Base-by-base conservation (phyloP, 202 grass and related monocot genomes). In the Musa balbisiana region DNA sequence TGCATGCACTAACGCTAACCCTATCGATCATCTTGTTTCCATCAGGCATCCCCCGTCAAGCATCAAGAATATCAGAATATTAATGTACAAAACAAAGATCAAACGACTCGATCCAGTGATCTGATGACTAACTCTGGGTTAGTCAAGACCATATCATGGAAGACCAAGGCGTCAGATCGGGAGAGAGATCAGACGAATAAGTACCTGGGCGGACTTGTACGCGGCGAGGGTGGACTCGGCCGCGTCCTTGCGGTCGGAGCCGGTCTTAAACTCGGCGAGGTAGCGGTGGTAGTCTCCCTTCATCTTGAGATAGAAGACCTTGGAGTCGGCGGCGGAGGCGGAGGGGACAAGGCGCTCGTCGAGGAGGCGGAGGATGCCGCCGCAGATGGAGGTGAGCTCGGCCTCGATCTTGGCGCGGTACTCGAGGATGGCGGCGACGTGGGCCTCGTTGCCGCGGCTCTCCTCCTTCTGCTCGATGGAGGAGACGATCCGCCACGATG, bases 291-390 rank as follows among this genome's bases (percentile, higher is more conserved):
- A 97, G 75, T 97, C 93, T 4, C 93, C 93, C 86, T 92, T 97
- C 93, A 97, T 97, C 93, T 97, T 97, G 64, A 97, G 91, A 80
- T 97, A 97, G 82, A 97, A 97, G 21, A 97, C 88, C 84, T 85
- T 97, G 53, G 90, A 89, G 51, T 97, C 93, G 9, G 22, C 3
- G 21, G 62, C 9, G n/a, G 62, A 65, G 20, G 62, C 21, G 9
- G 20, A 64, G 8, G 62, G 62, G 4, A 64, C 62, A 3, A 64
- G 62, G 21, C 21, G 20, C 62, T 64, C 62, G 5, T 64, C 62
- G 21, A 64, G 50, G 69, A 52, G 10, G 69, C 49, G 9, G n/a
- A 72, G 69, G 50, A 52, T 64, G 10, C 62, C 62, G 9, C 19
- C 20, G 19, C 49, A 52, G 69, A 72, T 72, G 19, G 49, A 13